A percentile compares a stretch with the other conserved stretches of the same genome.
phyloP scores from a whole-genome alignment of 2,329 filamentous ascomycete genomes.

The Pestalotiopsis fici region DNA sequence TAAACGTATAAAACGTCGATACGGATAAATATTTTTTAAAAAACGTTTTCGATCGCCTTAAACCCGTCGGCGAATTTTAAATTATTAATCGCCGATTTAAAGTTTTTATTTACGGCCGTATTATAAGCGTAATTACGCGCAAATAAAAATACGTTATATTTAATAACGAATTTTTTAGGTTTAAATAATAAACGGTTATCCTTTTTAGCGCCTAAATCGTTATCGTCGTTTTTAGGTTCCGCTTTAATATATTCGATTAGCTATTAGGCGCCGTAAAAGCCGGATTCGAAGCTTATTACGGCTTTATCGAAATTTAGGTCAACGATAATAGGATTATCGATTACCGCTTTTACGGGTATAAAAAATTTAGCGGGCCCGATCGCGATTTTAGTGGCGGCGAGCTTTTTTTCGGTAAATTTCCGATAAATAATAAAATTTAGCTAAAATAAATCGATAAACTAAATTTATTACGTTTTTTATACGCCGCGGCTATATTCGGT shows the following conservation, averaged over 20 bases:
- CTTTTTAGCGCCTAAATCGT: neutral
- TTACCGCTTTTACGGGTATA: neutral
- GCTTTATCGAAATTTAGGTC: neutral
- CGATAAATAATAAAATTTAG: neutral
- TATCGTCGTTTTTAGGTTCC: neutral
- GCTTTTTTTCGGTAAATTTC: neutral
- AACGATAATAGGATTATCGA: too few species aligned
- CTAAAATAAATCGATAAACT: neutral
- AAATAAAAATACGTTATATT: neutral
- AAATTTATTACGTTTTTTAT: neutral
- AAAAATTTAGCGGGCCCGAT: neutral
- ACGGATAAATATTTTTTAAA: neutral
- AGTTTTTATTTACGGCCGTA: neutral
- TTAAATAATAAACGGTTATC: neutral
- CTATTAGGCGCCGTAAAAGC: neutral
- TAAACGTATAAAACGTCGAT: neutral
- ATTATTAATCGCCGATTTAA: neutral
- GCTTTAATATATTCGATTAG: neutral
- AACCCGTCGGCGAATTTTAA: neutral
- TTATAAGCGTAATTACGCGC: neutral
- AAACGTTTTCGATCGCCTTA: neutral
- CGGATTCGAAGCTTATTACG: neutral
- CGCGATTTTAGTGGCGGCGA: neutral
- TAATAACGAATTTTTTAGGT: neutral
- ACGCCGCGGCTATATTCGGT: neutral